phyloP scores from a whole-genome alignment of 495 filamentous ascomycete genomes.

The Penicillium mononematosum region DNA sequence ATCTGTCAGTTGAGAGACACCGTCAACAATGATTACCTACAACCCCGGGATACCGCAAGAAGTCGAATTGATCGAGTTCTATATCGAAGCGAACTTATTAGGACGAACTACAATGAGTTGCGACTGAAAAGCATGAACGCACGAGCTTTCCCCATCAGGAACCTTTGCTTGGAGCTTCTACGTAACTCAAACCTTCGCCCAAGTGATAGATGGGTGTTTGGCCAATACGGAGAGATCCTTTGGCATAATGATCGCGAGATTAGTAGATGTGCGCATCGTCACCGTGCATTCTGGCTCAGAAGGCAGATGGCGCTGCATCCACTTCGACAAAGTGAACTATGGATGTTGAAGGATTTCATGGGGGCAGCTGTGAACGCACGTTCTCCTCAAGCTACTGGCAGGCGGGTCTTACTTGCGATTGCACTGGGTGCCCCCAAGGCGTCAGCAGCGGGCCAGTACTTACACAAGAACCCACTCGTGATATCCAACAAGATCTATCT shows the following conservation, averaged over 20 bases:
- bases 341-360: neutral
- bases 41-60: constrained; percentile 25
- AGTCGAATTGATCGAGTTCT: constrained; percentile 3
- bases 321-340: neutral
- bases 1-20: neutral
- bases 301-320: neutral
- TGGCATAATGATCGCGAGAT: neutral
- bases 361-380: neutral
- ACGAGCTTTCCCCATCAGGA: neutral
- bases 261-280: neutral
- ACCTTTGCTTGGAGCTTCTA: neutral
- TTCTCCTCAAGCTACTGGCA: neutral
- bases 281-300: constrained; percentile 2
- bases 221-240: neutral
- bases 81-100: neutral
- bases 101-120: neutral
- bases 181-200: neutral
- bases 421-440: neutral
- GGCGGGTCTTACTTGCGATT: neutral
- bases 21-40: constrained; percentile 16
- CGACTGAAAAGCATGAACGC: neutral
- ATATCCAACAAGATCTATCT: neutral
- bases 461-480: neutral
- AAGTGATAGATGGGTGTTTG: neutral
- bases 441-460: neutral